phyloP scores from a whole-genome alignment of 768 basidiomycete species.

The Tricholoma flavovirens region DNA sequence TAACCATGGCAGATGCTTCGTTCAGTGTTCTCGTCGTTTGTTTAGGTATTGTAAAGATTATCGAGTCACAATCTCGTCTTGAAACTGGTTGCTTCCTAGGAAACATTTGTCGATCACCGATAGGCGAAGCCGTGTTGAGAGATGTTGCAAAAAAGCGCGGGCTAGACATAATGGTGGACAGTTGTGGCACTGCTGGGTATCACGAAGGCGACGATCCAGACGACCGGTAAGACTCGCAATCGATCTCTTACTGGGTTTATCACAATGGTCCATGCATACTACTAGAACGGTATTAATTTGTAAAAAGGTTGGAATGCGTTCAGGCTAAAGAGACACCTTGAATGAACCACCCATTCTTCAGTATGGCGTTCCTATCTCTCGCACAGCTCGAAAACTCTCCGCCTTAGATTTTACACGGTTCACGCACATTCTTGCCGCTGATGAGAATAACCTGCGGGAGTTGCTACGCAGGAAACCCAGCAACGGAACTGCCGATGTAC shows the following conservation, averaged over 20 bases:
- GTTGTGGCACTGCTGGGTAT: slow-evolving; percentile 81
- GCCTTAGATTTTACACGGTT: slow-evolving; percentile 66
- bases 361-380: slow-evolving; percentile 69
- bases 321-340: neutral
- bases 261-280: neutral
- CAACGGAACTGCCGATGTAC: slow-evolving; percentile 56
- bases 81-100: slow-evolving; percentile 29
- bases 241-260: neutral
- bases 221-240: slow-evolving; percentile 44
- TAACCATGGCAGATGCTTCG: slow-evolving; percentile 15
- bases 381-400: slow-evolving; percentile 61
- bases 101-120: slow-evolving; percentile 86
- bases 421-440: slow-evolving; percentile 84
- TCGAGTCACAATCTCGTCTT: neutral
- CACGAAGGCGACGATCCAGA: slow-evolving; percentile 84
- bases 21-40: slow-evolving; percentile 71
- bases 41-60: slow-evolving; percentile 32
- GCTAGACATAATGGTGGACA: slow-evolving; percentile 67
- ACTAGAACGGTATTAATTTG: slow-evolving; percentile 61
- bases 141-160: slow-evolving; percentile 63
- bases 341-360: slow-evolving; percentile 23
- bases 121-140: slow-evolving; percentile 84
- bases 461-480: slow-evolving; percentile 46
- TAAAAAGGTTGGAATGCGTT: slow-evolving; percentile 46
- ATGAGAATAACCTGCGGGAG: slow-evolving; percentile 65